Evolutionary conservation across 208 protist species (phyloP).

Genomic region (Borovskyia barvae): DNA sequence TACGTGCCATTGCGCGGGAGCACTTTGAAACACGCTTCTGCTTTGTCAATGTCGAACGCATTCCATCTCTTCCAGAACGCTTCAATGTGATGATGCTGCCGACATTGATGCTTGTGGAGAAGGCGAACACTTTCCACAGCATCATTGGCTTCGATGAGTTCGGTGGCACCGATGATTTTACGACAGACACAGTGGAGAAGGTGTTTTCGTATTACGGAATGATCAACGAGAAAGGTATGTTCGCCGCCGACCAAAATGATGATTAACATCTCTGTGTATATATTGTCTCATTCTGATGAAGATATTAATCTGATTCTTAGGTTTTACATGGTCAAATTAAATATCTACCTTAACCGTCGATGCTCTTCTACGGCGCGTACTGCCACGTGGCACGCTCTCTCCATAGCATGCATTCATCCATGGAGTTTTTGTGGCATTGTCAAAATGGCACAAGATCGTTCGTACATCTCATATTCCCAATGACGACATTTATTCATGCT

Average conservation of each 20-base stretch:
- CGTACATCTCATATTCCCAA: too few species aligned
- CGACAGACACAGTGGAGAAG: constrained; percentile 60
- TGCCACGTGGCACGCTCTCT: too few species aligned
- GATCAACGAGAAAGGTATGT: constrained; percentile 90
- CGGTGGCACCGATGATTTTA: constrained; percentile 87
- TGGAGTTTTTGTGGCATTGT: too few species aligned
- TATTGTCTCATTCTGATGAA: not conserved
- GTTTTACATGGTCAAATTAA: too few species aligned
- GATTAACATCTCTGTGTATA: constrained; percentile 38
- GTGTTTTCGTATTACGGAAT: constrained; percentile 81
- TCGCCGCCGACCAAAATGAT: constrained; percentile 75
- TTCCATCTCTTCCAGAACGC: constrained; percentile 79
- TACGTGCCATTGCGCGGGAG: constrained; percentile 62
- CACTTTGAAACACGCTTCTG: constrained; percentile 90
- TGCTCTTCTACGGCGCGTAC: too few species aligned
- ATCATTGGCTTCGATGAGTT: constrained; percentile 95
- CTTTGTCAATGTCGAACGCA: constrained; percentile 87
- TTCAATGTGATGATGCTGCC: constrained; percentile 93
- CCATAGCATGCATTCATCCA: too few species aligned
- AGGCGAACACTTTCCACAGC: constrained; percentile 87
- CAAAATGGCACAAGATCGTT: too few species aligned
- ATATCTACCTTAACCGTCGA: too few species aligned
- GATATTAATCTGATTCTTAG: too few species aligned
- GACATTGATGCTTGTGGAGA: constrained; percentile 90
- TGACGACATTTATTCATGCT: not conserved